Base-by-base conservation (phyloP, 1,139 yeast species). In the Geotrichum cucujoidarum region DNA sequence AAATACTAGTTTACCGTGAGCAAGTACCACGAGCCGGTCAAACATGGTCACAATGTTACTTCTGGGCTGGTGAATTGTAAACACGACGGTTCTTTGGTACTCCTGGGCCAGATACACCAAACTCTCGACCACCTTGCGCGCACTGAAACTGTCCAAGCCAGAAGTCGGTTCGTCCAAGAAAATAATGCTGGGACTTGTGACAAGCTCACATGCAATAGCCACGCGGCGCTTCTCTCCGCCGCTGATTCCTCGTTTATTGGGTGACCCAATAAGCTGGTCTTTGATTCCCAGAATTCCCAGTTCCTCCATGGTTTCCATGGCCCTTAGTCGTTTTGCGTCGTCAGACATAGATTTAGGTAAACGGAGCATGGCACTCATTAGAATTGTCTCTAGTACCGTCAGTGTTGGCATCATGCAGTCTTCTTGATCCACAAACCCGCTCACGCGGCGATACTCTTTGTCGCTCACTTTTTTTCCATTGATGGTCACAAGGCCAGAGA, bases 51-150 rank as follows among this genome's bases (percentile, higher is more conserved):
- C 97, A 62, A 92, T 90, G 60, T 92, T 92, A 53, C 96, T 86
- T 63, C 98, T 77, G n/a, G 98, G 98, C 63, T 92, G 98, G 68
- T 92, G 98, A 55, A 92, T 92, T 0, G 98, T 88, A 62, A 92
- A 83, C 1, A 92, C 80, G 43, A 92, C 82, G 0, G 98, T 90
- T 62, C 97, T 78, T 52, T 83, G 81, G 64, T 82, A 86, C 57
- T 82, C 84, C 51, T 82, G 74, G 0, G 97, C 88, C 52, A 92
- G 74, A 52, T 84, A 78, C 2, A 85, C 92, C 48, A 92, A 73
- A 54, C 89, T 78, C 52, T 90, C 97, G 45, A 92, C 73, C 10
- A 92, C 98, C 59, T 90, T 89, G 62, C 79, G 81, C 0, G 98
- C 97, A 68, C 89, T 92, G 66, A 79, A 92, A 8, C 97, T 82